phyloP scores from a whole-genome alignment of 1,284 basidiomycete genomes.

The Hortiboletus rubellus region DNA sequence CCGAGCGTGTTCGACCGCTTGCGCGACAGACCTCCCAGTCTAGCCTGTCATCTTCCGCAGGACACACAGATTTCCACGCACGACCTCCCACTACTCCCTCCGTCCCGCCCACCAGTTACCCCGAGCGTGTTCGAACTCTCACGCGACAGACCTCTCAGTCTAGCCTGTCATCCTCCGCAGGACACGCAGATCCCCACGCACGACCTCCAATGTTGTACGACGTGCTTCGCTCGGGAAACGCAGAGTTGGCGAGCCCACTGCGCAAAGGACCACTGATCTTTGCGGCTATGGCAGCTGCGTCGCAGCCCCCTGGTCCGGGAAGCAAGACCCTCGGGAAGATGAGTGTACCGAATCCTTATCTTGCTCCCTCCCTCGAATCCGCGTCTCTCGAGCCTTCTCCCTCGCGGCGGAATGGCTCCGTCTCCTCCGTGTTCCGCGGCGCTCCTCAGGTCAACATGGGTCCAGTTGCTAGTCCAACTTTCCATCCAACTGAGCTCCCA shows the following conservation, averaged over 20 bases:
- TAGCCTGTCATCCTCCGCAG: not conserved
- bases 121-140: constrained; percentile 12
- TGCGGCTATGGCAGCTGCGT: constrained; percentile 32
- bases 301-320: not conserved
- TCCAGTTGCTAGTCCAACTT: not conserved
- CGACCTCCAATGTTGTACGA: constrained; percentile 22
- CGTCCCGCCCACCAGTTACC: constrained; percentile 25
- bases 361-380: constrained; percentile 32
- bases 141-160: constrained; percentile 13
- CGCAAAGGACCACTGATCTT: constrained; percentile 45
- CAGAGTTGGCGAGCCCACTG: constrained; percentile 12
- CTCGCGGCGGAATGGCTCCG: constrained; percentile 5
- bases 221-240: constrained; percentile 24
- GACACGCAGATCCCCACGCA: not conserved
- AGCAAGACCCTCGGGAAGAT: not conserved
- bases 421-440: constrained; percentile 1
- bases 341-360: constrained; percentile 19
- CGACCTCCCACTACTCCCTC: constrained; percentile 1
- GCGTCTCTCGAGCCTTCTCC: constrained; percentile 8
- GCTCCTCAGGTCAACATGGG: not conserved
- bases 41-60: not conserved
- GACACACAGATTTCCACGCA: not conserved
- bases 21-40: constrained; percentile 13
- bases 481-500: constrained; percentile 13
- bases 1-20: constrained; percentile 12